phyloP scores from a whole-genome alignment of 495 filamentous ascomycete species.

The Aspergillus sclerotioniger region DNA sequence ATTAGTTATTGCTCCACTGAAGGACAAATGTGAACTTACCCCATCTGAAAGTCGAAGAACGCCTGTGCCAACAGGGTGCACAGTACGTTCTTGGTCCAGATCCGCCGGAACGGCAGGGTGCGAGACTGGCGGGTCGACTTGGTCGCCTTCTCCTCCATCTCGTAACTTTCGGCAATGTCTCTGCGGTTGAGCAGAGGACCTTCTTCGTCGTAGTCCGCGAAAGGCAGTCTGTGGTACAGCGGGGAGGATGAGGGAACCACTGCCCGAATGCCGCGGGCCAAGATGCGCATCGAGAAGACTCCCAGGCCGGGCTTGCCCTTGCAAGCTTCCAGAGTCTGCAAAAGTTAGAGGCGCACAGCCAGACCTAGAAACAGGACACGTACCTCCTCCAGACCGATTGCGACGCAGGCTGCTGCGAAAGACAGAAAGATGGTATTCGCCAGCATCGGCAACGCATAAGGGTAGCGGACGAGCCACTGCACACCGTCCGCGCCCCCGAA shows the following conservation, averaged over 20 bases:
- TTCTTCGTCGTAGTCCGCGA: slow-evolving; percentile 39
- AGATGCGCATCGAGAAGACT: slow-evolving; percentile 30
- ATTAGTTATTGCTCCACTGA: not conserved
- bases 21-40: slow-evolving; percentile 20
- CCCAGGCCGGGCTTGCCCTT: slow-evolving; percentile 46
- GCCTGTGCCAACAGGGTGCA: slow-evolving; percentile 65
- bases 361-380: slow-evolving; percentile 1
- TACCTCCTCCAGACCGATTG: slow-evolving; percentile 70
- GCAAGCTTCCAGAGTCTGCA: slow-evolving; percentile 40
- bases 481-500: slow-evolving; percentile 55
- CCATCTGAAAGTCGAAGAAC: slow-evolving; percentile 73
- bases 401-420: slow-evolving; percentile 53
- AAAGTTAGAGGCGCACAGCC: not conserved
- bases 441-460: slow-evolving; percentile 75
- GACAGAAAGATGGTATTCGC: slow-evolving; percentile 66
- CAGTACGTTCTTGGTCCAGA: slow-evolving; percentile 78
- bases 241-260: slow-evolving; percentile 37
- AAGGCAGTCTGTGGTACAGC: slow-evolving; percentile 35
- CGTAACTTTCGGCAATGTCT: slow-evolving; percentile 37
- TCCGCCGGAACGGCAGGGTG: slow-evolving; percentile 63
- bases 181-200: slow-evolving; percentile 30
- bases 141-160: slow-evolving; percentile 39
- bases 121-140: slow-evolving; percentile 29
- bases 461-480: slow-evolving; percentile 64
- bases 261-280: slow-evolving; percentile 27